phyloP scores from a whole-genome alignment of 2,329 filamentous ascomycete species.

The Claviceps sp. region DNA sequence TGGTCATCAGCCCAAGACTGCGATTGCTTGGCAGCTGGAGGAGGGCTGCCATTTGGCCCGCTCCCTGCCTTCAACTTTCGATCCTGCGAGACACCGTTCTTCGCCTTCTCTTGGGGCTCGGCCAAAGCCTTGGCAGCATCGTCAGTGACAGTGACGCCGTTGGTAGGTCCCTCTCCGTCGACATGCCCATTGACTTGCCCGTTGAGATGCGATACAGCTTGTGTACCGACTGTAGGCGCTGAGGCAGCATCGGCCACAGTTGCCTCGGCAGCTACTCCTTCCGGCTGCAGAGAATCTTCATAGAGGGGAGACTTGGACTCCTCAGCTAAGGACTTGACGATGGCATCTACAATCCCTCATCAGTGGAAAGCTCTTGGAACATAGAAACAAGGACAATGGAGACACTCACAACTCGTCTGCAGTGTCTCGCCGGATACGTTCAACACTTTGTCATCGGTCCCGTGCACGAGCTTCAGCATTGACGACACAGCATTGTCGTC shows the following conservation, averaged over 20 bases:
- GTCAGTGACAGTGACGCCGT: slow-evolving; percentile 34
- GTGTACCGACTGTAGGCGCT: slow-evolving; percentile 32
- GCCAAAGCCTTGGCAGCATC: slow-evolving; percentile 46
- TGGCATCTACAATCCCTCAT: slow-evolving; percentile 17
- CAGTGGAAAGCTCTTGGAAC: slow-evolving; percentile 5
- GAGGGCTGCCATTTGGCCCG: slow-evolving; percentile 47
- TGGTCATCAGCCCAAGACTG: slow-evolving; percentile 78
- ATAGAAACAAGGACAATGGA: neutral
- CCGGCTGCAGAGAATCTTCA: slow-evolving; percentile 18
- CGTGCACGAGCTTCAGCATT: slow-evolving; percentile 66
- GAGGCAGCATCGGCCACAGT: slow-evolving; percentile 46
- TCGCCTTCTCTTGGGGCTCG: slow-evolving; percentile 51
- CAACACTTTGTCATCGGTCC: slow-evolving; percentile 50
- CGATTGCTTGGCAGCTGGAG: slow-evolving; percentile 30
- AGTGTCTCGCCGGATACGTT: slow-evolving; percentile 53
- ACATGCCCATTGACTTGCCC: slow-evolving; percentile 2
- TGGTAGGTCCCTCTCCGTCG: slow-evolving; percentile 28
- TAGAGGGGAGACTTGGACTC: slow-evolving; percentile 36
- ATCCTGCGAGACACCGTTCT: slow-evolving; percentile 43
- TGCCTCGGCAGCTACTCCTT: slow-evolving; percentile 15
- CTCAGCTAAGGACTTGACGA: slow-evolving; percentile 30
- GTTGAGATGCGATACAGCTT: slow-evolving; percentile 20
- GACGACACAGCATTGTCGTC: slow-evolving; percentile 61
- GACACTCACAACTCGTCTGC: slow-evolving; percentile 55
- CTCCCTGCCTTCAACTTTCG: slow-evolving; percentile 69